Base-by-base conservation (phyloP, 106 monocot genomes). In the Alisma plantagoaquatica region DNA sequence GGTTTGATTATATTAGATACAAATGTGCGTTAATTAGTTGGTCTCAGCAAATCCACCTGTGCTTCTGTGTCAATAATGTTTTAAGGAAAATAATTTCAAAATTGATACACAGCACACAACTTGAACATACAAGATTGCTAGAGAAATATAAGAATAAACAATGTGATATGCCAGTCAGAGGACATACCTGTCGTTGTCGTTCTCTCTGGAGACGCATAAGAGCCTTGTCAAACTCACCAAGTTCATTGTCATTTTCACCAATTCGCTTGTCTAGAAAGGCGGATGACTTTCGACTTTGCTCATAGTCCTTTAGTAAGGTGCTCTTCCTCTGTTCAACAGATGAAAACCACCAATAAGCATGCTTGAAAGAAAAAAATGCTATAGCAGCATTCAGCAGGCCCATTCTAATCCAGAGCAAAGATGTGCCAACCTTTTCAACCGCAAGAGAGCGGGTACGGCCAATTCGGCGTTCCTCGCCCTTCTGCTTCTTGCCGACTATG, bases 351-450 rank as follows among this genome's bases (percentile, higher is more conserved):
- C 35, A 18, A 16, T 43, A 61, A 25, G 1, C 25, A 22, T 32
- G 25, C 28, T 33, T 49, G 20, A 23, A 59, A 28, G 41, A 43
- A 15, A 33, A n/a, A n/a, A n/a, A n/a, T n/a, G n/a, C n/a, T n/a
- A n/a, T n/a, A n/a, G n/a, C n/a, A n/a, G n/a, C n/a, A n/a, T n/a
- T n/a, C n/a, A n/a, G n/a, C n/a, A n/a, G n/a, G n/a, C n/a, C n/a
- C n/a, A n/a, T n/a, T n/a, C n/a, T n/a, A n/a, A n/a, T n/a, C n/a
- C n/a, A n/a, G n/a, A n/a, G n/a, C n/a, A n/a, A n/a, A n/a, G n/a
- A n/a, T n/a, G n/a, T n/a, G n/a, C n/a, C n/a, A n/a, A 81, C 92
- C 86, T 94, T 94, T 20, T 83, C 70, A 41, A 84, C 60, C 28
- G 83, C 77, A 9, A 67, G 70, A 16, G 83, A 83, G 2, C 93